Conservation (phyloP, 176 grass and related monocot species). For the Lolium rigidum region DNA sequence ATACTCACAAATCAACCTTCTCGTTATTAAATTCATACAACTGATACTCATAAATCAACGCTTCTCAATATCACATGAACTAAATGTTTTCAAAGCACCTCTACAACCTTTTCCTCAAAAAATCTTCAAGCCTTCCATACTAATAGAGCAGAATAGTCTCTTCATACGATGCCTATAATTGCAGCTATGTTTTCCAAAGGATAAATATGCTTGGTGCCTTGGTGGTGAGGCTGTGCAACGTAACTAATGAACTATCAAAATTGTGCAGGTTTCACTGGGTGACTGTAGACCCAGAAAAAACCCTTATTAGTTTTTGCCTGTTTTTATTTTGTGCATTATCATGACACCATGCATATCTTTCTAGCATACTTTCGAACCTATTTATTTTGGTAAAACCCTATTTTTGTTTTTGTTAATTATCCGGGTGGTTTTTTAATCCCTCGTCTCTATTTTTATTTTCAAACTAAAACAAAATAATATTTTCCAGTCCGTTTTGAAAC, state of each 20-base stretch:
- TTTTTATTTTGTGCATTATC: no score
- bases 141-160: background rate
- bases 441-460: no score
- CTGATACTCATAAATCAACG: background rate
- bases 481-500: no score
- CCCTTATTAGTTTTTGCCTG: no score
- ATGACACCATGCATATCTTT: no score
- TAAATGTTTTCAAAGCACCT: background rate
- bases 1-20: background rate
- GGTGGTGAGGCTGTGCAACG: background rate
- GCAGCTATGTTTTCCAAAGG: background rate
- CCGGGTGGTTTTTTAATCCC: no score
- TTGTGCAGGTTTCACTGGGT: background rate
- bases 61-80: background rate
- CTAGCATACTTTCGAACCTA: no score
- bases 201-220: background rate
- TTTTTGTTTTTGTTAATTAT: no score
- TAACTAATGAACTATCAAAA: constrained; percentile 14
- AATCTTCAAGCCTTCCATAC: background rate
- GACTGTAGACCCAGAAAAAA: no score
- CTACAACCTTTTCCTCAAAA: background rate
- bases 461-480: no score
- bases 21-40: background rate
- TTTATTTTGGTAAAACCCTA: no score
- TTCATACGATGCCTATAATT: background rate